These are phyloP conservation scores for Coniochaeta ligniaria DNA, from an alignment of 2,329 filamentous ascomycete species.

Conservation along the genomic window DNA sequence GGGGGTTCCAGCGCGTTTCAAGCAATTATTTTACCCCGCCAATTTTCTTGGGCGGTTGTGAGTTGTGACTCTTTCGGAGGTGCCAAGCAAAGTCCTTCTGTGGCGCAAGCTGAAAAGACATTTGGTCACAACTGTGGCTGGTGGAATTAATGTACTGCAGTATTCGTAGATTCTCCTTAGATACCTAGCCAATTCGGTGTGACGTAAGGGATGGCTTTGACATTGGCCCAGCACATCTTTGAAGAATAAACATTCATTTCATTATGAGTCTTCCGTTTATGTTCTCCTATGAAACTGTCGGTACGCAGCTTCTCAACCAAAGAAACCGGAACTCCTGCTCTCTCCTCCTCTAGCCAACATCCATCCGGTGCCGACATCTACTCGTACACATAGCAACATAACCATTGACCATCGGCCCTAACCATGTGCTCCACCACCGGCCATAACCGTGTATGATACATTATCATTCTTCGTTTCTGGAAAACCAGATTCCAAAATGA, in stretches of 20 bases:
- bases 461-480: neutral
- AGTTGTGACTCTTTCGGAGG: neutral
- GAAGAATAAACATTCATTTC: neutral
- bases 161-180: neutral
- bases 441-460: neutral
- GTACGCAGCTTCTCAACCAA: neutral
- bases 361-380: neutral
- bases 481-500: neutral
- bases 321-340: neutral
- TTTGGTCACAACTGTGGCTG: neutral
- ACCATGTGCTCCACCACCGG: neutral
- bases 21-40: slow-evolving; percentile 1
- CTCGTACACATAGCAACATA: neutral
- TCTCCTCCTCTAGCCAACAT: neutral
- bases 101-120: neutral
- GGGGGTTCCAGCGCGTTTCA: neutral
- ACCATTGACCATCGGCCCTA: neutral
- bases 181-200: neutral
- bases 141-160: neutral
- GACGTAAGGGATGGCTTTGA: neutral
- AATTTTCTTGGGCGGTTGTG: neutral
- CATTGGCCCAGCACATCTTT: neutral
- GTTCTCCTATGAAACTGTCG: neutral
- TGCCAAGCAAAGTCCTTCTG: neutral
- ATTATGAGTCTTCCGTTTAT: neutral